Evolutionary conservation across 108 stramenopile species (phyloP).

Genomic region (Cylindrotheca closterium): DNA sequence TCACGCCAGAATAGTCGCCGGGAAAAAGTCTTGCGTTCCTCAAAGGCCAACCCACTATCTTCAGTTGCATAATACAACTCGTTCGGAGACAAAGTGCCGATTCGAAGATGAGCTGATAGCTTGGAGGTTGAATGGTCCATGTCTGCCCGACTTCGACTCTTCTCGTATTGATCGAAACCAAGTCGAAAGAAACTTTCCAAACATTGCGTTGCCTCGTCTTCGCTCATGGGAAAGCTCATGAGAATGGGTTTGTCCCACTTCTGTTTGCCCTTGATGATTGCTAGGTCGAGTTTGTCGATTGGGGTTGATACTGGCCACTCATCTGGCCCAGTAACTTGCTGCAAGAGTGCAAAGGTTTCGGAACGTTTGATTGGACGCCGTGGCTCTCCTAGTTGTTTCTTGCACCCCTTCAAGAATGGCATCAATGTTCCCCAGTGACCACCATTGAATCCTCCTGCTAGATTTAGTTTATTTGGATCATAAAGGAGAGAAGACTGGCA

Average conservation of each 20-base stretch:
- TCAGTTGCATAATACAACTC: conserved; percentile 37
- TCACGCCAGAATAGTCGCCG: conserved; percentile 49
- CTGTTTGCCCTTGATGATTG: conserved; percentile 4
- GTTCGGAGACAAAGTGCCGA: conserved; percentile 39
- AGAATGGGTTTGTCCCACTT: conserved; percentile 35
- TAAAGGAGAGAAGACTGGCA: conserved; percentile 34
- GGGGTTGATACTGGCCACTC: conserved; percentile 2
- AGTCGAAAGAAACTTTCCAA: conserved; percentile 27
- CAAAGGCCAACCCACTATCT: conserved; percentile 26
- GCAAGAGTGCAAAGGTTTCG: conserved; percentile 28
- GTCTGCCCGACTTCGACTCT: conserved; percentile 35
- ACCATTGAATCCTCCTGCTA: conserved; percentile 35
- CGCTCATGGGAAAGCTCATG: conserved; percentile 35
- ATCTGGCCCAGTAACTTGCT: conserved; percentile 6
- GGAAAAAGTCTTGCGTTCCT: conserved; percentile 39
- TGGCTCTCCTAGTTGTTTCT: conserved; percentile 31
- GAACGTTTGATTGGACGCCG: conserved; percentile 22
- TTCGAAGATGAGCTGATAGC: conserved; percentile 32
- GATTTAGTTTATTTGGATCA: conserved; percentile 24
- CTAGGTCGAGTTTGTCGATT: conserved; percentile 13
- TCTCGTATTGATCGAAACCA: conserved; percentile 28
- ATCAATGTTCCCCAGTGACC: conserved; percentile 50
- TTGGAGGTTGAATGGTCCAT: conserved; percentile 26
- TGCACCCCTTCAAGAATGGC: conserved; percentile 41
- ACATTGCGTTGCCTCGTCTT: conserved; percentile 6